Conservation (phyloP, 192 early-diverging fungal genomes). For the Rhizophagus prolifer region DNA sequence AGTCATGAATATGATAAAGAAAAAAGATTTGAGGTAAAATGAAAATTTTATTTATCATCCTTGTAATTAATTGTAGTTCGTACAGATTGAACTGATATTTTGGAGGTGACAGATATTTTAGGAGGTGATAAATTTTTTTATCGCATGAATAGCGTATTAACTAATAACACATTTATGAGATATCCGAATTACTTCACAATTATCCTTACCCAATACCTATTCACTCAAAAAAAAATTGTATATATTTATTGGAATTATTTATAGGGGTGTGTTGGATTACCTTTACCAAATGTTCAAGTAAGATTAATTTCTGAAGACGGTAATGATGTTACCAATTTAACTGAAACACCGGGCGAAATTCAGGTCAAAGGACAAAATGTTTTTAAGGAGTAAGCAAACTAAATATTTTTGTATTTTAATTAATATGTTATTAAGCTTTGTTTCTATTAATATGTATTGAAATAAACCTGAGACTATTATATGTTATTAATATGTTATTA, state of each 20-base stretch:
- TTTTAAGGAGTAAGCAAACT: conserved; percentile 68
- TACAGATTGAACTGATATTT: too few relatives aligned
- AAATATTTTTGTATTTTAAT: too few relatives aligned
- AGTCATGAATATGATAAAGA: conserved; percentile 51
- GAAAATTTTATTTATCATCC: background rate
- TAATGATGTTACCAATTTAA: conserved; percentile 49
- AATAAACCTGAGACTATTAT: conserved; percentile 63
- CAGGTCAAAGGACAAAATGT: conserved; percentile 72
- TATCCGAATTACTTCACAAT: too few relatives aligned
- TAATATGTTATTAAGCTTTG: background rate
- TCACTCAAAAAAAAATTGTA: conserved; percentile 16
- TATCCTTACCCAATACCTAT: too few relatives aligned
- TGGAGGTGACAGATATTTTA: too few relatives aligned
- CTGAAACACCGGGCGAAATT: conserved; percentile 65
- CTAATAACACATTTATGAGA: too few relatives aligned
- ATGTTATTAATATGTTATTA: background rate
- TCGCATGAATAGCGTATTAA: too few relatives aligned
- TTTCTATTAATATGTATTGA: conserved; percentile 55
- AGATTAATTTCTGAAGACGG: conserved; percentile 54
- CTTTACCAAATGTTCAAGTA: conserved; percentile 67
- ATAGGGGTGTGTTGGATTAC: conserved; percentile 71
- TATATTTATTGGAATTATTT: background rate
- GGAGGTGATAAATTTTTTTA: too few relatives aligned
- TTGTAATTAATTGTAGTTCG: too few relatives aligned
- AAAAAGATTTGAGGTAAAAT: conserved; percentile 38